phyloP scores from a whole-genome alignment of 2,329 filamentous ascomycete genomes.

The Paramyrothecium sp. region DNA sequence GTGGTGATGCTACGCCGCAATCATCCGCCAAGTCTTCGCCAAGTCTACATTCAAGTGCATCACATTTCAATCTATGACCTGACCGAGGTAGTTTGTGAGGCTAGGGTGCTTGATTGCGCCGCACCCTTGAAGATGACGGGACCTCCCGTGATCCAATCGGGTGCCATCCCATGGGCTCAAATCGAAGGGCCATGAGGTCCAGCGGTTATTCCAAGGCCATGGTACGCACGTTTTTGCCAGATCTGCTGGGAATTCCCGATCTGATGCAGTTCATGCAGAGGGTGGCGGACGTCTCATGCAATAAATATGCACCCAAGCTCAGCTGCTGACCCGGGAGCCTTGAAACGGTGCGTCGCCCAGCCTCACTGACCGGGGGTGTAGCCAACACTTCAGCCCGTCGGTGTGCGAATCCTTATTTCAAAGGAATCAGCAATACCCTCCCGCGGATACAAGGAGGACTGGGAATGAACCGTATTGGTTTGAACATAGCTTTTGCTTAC shows the following conservation, averaged over 20 bases:
- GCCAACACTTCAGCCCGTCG: background rate
- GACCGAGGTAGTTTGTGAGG: too few relatives aligned
- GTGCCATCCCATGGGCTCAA: background rate
- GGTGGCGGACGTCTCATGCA: background rate
- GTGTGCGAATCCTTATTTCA: background rate
- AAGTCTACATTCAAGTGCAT: too few relatives aligned
- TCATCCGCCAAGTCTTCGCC: too few relatives aligned
- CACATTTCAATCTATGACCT: too few relatives aligned
- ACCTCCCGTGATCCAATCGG: background rate
- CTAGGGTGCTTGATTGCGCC: too few relatives aligned
- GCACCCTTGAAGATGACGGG: too few relatives aligned
- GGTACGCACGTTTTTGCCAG: background rate
- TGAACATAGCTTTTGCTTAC: background rate
- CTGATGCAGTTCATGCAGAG: background rate
- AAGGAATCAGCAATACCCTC: too few relatives aligned
- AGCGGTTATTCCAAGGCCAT: background rate
- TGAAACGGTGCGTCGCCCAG: background rate
- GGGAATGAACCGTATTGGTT: background rate
- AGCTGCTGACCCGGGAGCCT: background rate
- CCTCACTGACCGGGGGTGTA: background rate
- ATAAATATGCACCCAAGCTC: background rate
- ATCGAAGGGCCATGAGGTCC: background rate
- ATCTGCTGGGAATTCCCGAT: background rate
- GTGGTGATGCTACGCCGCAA: too few relatives aligned
- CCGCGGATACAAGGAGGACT: background rate